phyloP scores from a whole-genome alignment of 1,284 basidiomycete species.

The Xerocomus amazonicus region DNA sequence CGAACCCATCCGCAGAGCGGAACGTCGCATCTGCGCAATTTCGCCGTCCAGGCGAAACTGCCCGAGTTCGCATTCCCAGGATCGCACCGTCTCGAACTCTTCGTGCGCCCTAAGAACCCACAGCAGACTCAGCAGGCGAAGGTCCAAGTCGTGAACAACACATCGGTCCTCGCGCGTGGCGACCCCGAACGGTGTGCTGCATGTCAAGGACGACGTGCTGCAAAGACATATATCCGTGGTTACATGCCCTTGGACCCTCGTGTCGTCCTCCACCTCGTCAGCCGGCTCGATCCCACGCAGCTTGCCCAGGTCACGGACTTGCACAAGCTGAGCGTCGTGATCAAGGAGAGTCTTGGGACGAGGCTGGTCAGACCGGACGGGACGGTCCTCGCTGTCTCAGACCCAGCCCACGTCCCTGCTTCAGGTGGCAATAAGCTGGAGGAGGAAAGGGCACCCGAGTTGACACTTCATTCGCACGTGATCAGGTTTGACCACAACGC shows the following conservation, averaged over 20 bases:
- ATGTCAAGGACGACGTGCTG: conserved; percentile 10
- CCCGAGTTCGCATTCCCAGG: conserved; percentile 21
- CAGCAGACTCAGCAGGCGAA: neutral
- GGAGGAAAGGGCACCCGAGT: neutral
- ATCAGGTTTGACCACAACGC: neutral
- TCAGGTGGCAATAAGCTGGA: neutral
- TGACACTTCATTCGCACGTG: neutral
- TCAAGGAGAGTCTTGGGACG: conserved; percentile 10
- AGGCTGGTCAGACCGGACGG: conserved; percentile 19
- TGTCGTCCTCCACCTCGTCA: conserved; percentile 14
- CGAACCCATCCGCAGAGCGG: neutral
- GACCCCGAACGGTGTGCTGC: conserved; percentile 7
- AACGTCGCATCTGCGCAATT: conserved; percentile 4
- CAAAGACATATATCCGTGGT: conserved; percentile 13
- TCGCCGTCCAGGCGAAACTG: conserved; percentile 2
- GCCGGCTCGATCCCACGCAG: neutral
- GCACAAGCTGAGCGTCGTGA: neutral
- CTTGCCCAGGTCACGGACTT: conserved; percentile 1
- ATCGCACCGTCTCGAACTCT: conserved; percentile 21
- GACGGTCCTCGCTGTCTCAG: conserved; percentile 3
- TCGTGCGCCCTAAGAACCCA: neutral
- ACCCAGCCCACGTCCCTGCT: conserved; percentile 1
- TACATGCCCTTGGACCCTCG: conserved; percentile 16
- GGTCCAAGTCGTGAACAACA: conserved; percentile 11
- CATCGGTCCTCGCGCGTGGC: conserved; percentile 13